Evolutionary conservation across 805 yeast genomes (phyloP).

Genomic region (Starmera amethionina): DNA sequence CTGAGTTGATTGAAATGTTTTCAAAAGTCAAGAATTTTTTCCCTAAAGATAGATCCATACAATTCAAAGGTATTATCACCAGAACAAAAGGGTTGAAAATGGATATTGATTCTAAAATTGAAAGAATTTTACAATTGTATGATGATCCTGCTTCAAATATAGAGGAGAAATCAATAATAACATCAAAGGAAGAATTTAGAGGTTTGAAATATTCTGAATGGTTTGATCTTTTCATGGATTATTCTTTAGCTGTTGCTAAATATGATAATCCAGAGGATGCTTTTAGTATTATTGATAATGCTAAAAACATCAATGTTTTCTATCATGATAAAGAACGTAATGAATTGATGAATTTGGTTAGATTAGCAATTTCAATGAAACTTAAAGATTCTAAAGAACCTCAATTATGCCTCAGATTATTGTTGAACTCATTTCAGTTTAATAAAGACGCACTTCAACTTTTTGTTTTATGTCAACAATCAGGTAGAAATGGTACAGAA

Average conservation of each 20-base stretch:
- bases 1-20: slow-evolving; percentile 77
- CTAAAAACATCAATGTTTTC: slow-evolving; percentile 73
- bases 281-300: slow-evolving; percentile 58
- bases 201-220: slow-evolving; percentile 73
- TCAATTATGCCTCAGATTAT: slow-evolving; percentile 47
- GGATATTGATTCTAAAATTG: slow-evolving; percentile 64
- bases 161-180: slow-evolving; percentile 31
- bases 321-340: slow-evolving; percentile 52
- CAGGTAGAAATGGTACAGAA: slow-evolving; percentile 50
- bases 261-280: slow-evolving; percentile 56
- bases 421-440: slow-evolving; percentile 66
- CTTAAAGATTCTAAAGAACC: slow-evolving; percentile 44
- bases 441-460: slow-evolving; percentile 56
- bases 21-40: slow-evolving; percentile 70
- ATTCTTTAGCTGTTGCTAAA: slow-evolving; percentile 57
- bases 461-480: slow-evolving; percentile 56
- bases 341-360: slow-evolving; percentile 51
- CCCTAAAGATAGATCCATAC: slow-evolving; percentile 62
- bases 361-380: slow-evolving; percentile 46
- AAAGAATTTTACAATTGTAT: slow-evolving; percentile 54
- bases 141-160: slow-evolving; percentile 38
- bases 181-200: slow-evolving; percentile 53
- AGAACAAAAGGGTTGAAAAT: slow-evolving; percentile 52
- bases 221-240: slow-evolving; percentile 78
- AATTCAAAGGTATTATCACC: slow-evolving; percentile 57